A percentile compares a stretch with the other conserved stretches of the same genome.
These are phyloP conservation scores for Geranomyces michiganensis DNA, from an alignment of 192 early-diverging fungal species.

Conservation along the genomic window DNA sequence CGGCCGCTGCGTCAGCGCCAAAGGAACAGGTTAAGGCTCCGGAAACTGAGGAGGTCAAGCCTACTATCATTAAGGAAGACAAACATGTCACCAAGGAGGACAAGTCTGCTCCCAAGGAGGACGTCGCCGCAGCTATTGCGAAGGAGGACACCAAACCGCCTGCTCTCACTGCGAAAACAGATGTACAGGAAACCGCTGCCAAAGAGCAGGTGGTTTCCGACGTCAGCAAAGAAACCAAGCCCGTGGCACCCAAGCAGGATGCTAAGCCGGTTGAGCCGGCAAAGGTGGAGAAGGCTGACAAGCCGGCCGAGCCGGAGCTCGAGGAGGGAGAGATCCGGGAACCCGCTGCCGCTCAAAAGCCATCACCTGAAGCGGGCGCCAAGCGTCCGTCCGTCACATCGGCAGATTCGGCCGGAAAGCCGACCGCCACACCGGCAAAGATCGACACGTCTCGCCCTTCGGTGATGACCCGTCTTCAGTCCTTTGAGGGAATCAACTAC, in stretches of 20 bases:
- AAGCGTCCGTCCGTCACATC: not conserved
- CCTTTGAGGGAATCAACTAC: conserved; percentile 53
- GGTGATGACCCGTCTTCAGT: conserved; percentile 25
- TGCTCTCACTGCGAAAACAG: not conserved
- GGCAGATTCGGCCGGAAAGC: not conserved
- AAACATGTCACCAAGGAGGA: not conserved
- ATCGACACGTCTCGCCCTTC: conserved; percentile 1
- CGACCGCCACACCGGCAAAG: conserved; percentile 4
- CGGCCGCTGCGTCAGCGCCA: not conserved
- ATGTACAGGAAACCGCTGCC: not conserved
- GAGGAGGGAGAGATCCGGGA: conserved; percentile 1
- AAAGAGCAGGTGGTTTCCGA: conserved; percentile 6
- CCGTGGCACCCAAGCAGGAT: not conserved
- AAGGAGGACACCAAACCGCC: conserved; percentile 14
- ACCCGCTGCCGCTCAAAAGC: not conserved
- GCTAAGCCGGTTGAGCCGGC: conserved; percentile 4
- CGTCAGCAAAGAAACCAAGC: not conserved
- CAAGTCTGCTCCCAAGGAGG: not conserved
- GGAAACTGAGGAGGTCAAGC: not conserved
- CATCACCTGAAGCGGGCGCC: not conserved
- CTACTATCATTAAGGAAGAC: not conserved
- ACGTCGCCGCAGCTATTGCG: no score
- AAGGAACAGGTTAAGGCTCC: conserved; percentile 10
- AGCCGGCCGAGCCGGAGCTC: not conserved
- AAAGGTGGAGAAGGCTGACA: conserved; percentile 12